phyloP scores from a whole-genome alignment of 176 grass and related monocot genomes.

The Puccinellia tenuiflora region DNA sequence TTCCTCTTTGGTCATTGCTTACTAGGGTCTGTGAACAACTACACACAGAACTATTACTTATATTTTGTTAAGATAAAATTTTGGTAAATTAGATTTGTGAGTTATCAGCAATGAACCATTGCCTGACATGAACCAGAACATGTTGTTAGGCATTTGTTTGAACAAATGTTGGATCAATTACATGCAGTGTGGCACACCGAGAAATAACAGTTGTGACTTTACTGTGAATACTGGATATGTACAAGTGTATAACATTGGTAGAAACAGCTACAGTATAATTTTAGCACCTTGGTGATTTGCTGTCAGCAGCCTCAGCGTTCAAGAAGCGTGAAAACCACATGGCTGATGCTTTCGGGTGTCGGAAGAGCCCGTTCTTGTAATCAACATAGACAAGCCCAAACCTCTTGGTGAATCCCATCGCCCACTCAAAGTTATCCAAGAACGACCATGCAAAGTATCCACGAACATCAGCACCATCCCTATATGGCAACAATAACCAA shows the following conservation, averaged over 20 bases:
- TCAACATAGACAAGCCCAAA: slow-evolving; percentile 28
- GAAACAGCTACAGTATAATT: neutral
- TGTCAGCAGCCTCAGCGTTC: neutral
- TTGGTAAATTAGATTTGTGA: neutral
- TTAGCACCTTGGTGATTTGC: neutral
- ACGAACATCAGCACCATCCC: slow-evolving; percentile 72
- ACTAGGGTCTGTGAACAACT: neutral
- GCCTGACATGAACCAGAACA: neutral
- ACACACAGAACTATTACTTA: neutral
- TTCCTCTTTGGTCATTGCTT: neutral
- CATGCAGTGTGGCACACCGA: neutral
- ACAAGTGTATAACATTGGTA: neutral
- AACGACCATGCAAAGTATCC: slow-evolving; percentile 97
- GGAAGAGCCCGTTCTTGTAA: neutral
- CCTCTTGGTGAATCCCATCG: slow-evolving; percentile 90
- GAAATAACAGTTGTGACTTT: neutral
- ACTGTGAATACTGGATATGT: neutral
- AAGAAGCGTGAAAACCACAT: slow-evolving; percentile 6
- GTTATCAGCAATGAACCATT: neutral
- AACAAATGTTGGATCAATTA: neutral
- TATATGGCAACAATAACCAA: slow-evolving; percentile 23
- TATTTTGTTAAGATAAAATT: neutral
- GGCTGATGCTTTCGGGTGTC: slow-evolving; percentile 12
- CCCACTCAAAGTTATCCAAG: slow-evolving; percentile 96
- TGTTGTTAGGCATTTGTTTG: neutral